Percentiles rank a stretch among this genome's conserved stretches.
phyloP scores from a whole-genome alignment of 2,329 filamentous ascomycete species.

The Aspergillus pseudonomiae region DNA sequence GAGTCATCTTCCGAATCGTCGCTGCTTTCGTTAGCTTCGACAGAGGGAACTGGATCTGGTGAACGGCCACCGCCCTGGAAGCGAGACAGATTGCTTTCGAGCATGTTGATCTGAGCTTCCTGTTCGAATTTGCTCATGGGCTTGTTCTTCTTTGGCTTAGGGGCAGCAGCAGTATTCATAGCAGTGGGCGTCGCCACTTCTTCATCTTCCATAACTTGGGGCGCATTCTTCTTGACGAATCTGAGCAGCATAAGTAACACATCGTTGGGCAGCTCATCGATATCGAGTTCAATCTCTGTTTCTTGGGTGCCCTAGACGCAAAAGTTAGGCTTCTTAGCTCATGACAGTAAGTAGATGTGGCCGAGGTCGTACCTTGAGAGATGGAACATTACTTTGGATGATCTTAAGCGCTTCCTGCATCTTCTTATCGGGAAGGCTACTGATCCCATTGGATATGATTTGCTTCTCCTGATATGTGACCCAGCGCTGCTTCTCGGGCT shows the following conservation, averaged over 20 bases:
- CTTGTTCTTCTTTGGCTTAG: constrained; percentile 55
- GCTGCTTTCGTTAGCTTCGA: constrained; percentile 49
- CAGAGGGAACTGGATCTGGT: constrained; percentile 47
- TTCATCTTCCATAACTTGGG: constrained; percentile 47
- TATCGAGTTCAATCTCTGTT: constrained; percentile 52
- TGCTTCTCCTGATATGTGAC: constrained; percentile 83
- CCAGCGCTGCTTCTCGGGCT: constrained; percentile 61
- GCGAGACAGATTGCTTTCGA: constrained; percentile 50
- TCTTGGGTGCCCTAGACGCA: constrained; percentile 45
- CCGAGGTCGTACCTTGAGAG: constrained; percentile 60
- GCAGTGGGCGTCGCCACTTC: constrained; percentile 38
- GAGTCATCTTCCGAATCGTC: constrained; percentile 52
- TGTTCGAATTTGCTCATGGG: constrained; percentile 56
- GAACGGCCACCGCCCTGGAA: constrained; percentile 48
- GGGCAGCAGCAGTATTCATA: constrained; percentile 36
- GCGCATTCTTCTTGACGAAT: constrained; percentile 52
- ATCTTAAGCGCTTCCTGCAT: constrained; percentile 82
- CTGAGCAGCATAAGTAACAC: constrained; percentile 49
- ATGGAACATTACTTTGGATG: constrained; percentile 80
- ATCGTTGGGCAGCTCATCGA: constrained; percentile 52
- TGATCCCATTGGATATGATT: constrained; percentile 83
- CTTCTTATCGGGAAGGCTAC: constrained; percentile 74
- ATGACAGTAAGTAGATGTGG: neutral
- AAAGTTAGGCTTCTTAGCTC: constrained; percentile 12
- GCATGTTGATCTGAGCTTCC: constrained; percentile 53